phyloP scores from a whole-genome alignment of 257 asterid species.

The Ligustrum vulgare region DNA sequence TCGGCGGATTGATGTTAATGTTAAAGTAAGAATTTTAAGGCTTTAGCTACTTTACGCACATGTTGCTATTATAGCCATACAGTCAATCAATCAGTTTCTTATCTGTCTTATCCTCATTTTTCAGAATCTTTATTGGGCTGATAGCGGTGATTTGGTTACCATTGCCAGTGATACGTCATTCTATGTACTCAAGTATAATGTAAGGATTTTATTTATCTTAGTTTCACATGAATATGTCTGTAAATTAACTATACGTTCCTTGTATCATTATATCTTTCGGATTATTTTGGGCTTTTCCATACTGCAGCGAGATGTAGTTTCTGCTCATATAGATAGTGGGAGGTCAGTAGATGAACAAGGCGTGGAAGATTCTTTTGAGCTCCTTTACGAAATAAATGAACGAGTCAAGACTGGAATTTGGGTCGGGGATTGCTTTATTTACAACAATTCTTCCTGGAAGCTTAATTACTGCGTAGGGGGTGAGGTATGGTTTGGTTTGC shows the following conservation, averaged over 20 bases:
- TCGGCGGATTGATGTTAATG: slow-evolving; percentile 89
- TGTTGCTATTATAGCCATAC: slow-evolving; percentile 21
- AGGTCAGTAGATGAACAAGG: slow-evolving; percentile 90
- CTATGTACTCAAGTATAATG: slow-evolving; percentile 79
- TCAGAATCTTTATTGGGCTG: slow-evolving; percentile 97
- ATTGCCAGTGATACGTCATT: slow-evolving; percentile 81
- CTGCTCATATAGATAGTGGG: slow-evolving; percentile 90
- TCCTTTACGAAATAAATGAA: slow-evolving; percentile 88
- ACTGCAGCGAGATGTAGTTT: slow-evolving; percentile 90
- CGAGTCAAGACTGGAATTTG: slow-evolving; percentile 95
- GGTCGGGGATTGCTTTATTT: slow-evolving; percentile 99
- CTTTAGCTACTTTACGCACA: slow-evolving; percentile 7
- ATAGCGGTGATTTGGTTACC: slow-evolving; percentile 83
- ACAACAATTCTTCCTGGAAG: slow-evolving; percentile 93
- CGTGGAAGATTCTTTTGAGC: slow-evolving; percentile 97
- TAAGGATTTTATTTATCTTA: slow-evolving; percentile 33
- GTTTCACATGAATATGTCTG: slow-evolving; percentile 18
- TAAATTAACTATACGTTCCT: background rate
- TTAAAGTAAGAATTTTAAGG: slow-evolving; percentile 56
- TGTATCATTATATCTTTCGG: slow-evolving; percentile 5
- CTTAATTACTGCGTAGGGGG: slow-evolving; percentile 99
- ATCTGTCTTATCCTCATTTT: slow-evolving; percentile 17
- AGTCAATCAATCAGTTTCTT: slow-evolving; percentile 10
- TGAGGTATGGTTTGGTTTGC: slow-evolving; percentile 61
- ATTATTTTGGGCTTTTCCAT: slow-evolving; percentile 24